Evolutionary conservation across 2,329 filamentous ascomycete species (phyloP), one percentile per base, ranked within the genome.

Genomic region (Arthrobotrys sinensis): DNA sequence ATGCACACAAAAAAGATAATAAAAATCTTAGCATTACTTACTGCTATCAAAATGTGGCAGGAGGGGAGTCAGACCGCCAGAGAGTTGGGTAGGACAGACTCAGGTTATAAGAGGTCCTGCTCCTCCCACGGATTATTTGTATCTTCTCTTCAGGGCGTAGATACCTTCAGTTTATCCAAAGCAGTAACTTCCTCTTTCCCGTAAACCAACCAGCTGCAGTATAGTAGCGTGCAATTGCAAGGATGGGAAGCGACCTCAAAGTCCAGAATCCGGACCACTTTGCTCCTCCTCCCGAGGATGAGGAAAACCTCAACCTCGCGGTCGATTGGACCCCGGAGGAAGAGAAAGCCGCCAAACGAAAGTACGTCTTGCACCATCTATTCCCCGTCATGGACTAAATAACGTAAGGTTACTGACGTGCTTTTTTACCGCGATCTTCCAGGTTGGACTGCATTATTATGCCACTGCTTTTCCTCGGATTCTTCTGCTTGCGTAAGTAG

Each of bases 401-500:
- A 6, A 16, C 12, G 10, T 16, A 19, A 14, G 48, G 43, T 28
- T 12, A 68, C 65, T 70, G 57, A 64, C 60, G 57, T 77, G 46
- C 19, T 70, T 66, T 70, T 66, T 28, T 28, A 43, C 43, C 28
- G 71, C 38, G 16, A 40, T 68, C 11, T 34, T 84, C 16, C 83
- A 88, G 86, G 80, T 83, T 86, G 48, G 87, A 88, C 75, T 81
- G 82, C 6, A 85, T 85, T 0, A 86, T 89, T 1, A 83, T 89
- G 0, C 85, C 86, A 0, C 82, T 88, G 0, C 84, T 89, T 0
- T 85, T 87, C 45, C 83, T 88, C 0, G 87, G 86, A 0, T 83
- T 89, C 1, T 83, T 88, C 0, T 86, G 86, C 48, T 87, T 88
- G 76, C 87, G 73, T 77, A 50, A 71, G 73, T 77, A 57, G 50